Conservation (phyloP, 352 stramenopile species). For the Globisporangium heterothallicum region DNA sequence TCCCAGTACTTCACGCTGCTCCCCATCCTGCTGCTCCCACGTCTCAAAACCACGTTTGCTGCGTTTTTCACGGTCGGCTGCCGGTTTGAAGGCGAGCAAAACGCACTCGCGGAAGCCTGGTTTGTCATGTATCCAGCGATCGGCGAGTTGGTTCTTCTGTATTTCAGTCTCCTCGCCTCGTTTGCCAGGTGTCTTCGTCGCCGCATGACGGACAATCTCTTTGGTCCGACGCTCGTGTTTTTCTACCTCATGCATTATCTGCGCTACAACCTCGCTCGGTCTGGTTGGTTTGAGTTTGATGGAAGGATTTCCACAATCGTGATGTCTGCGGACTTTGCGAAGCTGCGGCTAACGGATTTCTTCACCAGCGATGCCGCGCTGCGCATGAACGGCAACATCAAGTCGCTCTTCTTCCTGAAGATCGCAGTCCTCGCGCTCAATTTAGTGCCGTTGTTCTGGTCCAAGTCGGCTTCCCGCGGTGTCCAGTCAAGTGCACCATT, state of each 20-base stretch:
- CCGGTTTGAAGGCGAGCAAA: conserved; percentile 19
- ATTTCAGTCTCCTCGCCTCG: conserved; percentile 20
- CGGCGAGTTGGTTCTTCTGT: conserved; percentile 17
- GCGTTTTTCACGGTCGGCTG: conserved; percentile 21
- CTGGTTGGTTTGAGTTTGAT: conserved; percentile 14
- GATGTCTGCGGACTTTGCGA: conserved; percentile 4
- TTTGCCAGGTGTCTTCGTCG: conserved; percentile 12
- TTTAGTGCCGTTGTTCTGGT: conserved; percentile 1
- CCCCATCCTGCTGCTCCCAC: conserved; percentile 14
- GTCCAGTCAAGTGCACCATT: too few relatives aligned
- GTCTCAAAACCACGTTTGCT: conserved; percentile 14
- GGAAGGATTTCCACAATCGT: conserved; percentile 14
- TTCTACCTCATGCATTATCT: conserved; percentile 19
- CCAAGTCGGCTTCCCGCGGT: too few relatives aligned
- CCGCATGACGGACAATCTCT: conserved; percentile 16
- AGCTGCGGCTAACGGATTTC: conserved; percentile 10
- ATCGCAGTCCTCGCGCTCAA: conserved; percentile 6
- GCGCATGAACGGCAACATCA: conserved; percentile 13
- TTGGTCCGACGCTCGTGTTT: conserved; percentile 15
- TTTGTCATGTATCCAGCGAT: conserved; percentile 23
- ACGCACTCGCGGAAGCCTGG: conserved; percentile 17
- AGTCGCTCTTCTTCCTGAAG: conserved; percentile 14
- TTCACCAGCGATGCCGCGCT: conserved; percentile 13
- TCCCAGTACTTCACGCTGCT: conserved; percentile 14
- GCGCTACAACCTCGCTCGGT: conserved; percentile 1